These are phyloP conservation scores for Pleurotus tuber-regium DNA, from an alignment of 768 basidiomycete species.

Conservation along the genomic window DNA sequence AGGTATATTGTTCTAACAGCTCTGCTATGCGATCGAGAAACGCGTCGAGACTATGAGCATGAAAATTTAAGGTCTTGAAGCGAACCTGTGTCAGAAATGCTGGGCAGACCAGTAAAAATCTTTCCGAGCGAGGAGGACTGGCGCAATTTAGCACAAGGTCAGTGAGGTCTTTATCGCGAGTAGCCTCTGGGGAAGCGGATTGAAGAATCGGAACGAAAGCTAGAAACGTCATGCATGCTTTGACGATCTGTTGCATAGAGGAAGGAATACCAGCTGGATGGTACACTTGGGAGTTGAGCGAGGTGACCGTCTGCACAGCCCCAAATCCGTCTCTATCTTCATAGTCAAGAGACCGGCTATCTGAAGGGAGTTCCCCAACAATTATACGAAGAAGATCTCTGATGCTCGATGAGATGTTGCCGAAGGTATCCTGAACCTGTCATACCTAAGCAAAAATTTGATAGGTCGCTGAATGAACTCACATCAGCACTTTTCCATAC, in stretches of 20 bases:
- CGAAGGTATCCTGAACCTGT: constrained; percentile 54
- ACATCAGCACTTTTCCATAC: constrained; percentile 76
- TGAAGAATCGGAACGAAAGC: constrained; percentile 63
- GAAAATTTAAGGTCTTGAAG: constrained; percentile 54
- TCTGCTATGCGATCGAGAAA: constrained; percentile 54
- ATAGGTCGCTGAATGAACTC: constrained; percentile 30
- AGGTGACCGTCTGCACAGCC: constrained; percentile 41
- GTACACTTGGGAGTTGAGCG: constrained; percentile 6
- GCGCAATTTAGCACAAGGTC: constrained; percentile 46
- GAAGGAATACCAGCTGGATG: constrained; percentile 17
- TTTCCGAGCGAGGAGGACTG: constrained; percentile 38
- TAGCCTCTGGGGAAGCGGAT: constrained; percentile 52
- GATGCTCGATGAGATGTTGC: constrained; percentile 26
- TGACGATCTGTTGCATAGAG: constrained; percentile 31
- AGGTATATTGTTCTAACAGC: constrained; percentile 53
- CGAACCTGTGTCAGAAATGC: constrained; percentile 54
- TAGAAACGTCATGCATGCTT: constrained; percentile 59
- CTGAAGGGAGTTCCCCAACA: constrained; percentile 24
- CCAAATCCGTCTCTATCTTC: constrained; percentile 59
- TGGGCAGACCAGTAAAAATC: constrained; percentile 58
- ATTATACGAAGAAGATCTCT: constrained; percentile 40
- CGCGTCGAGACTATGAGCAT: constrained; percentile 42
- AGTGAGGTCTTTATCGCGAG: constrained; percentile 60
- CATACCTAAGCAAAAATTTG: background rate
- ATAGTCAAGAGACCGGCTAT: constrained; percentile 23